These are phyloP conservation scores for Telopea speciosissima DNA, from an alignment of 177 flowering plant genomes.

Conservation along the genomic window DNA sequence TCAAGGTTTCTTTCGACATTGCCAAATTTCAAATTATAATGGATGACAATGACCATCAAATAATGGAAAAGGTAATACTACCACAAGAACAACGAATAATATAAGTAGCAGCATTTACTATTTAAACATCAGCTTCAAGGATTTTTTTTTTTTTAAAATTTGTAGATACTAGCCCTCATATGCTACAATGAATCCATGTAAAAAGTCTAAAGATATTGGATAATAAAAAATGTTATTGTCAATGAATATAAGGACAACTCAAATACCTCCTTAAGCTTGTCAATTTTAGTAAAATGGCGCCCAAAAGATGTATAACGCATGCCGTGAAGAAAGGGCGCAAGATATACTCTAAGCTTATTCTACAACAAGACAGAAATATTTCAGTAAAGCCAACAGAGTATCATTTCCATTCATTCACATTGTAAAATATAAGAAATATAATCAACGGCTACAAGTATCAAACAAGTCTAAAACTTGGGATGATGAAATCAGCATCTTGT, in stretches of 20 bases:
- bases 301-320: slow-evolving; percentile 59
- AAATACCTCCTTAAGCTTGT: slow-evolving; percentile 60
- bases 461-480: not conserved
- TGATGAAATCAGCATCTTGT: not conserved
- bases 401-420: not conserved
- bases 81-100: not conserved
- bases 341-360: slow-evolving; percentile 52
- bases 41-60: not conserved
- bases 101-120: not conserved
- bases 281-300: slow-evolving; percentile 62
- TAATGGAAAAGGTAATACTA: not conserved
- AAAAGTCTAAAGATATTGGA: not conserved
- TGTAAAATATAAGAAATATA: too few relatives aligned
- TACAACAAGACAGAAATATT: slow-evolving; percentile 19
- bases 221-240: not conserved
- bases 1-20: not conserved
- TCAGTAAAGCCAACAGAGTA: not conserved
- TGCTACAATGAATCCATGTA: not conserved
- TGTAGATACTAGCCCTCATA: not conserved
- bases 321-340: slow-evolving; percentile 60
- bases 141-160: too few relatives aligned
- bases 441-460: not conserved
- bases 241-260: not conserved
- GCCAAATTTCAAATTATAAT: not conserved
- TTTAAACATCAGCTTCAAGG: not conserved